These are phyloP conservation scores for Pichia deserticola DNA, from an alignment of 805 yeast genomes.

Conservation along the genomic window DNA sequence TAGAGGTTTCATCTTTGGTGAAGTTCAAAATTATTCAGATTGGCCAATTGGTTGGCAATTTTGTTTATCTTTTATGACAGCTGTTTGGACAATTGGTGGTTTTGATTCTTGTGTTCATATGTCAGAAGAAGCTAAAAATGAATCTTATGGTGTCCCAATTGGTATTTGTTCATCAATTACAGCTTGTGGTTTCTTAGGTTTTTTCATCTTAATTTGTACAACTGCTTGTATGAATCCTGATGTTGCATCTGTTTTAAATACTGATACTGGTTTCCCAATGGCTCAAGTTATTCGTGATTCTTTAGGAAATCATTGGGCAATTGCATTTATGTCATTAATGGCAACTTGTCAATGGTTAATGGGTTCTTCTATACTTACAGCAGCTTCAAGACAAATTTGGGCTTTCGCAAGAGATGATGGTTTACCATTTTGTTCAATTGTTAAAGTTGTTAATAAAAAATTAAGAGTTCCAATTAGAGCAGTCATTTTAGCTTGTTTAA, in stretches of 20 bases:
- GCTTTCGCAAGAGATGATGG: constrained; percentile 74
- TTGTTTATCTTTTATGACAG: constrained; percentile 41
- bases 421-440: constrained; percentile 47
- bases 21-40: constrained; percentile 38
- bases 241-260: constrained; percentile 32
- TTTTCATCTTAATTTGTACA: constrained; percentile 42
- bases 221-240: constrained; percentile 47
- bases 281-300: constrained; percentile 56
- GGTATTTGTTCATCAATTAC: constrained; percentile 54
- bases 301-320: constrained; percentile 56
- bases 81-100: constrained; percentile 67
- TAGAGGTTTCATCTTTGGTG: constrained; percentile 47
- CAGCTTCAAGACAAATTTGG: constrained; percentile 64
- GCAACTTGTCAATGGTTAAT: constrained; percentile 55
- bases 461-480: constrained; percentile 57
- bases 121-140: constrained; percentile 61
- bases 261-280: constrained; percentile 50
- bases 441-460: constrained; percentile 47
- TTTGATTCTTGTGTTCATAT: constrained; percentile 66
- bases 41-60: constrained; percentile 56
- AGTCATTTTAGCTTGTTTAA: constrained; percentile 39
- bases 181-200: constrained; percentile 53
- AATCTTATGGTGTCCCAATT: constrained; percentile 52
- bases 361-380: constrained; percentile 55
- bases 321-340: constrained; percentile 52